Base-by-base conservation (phyloP, 345 rosid species). In the Euphorbia pulcherrima region DNA sequence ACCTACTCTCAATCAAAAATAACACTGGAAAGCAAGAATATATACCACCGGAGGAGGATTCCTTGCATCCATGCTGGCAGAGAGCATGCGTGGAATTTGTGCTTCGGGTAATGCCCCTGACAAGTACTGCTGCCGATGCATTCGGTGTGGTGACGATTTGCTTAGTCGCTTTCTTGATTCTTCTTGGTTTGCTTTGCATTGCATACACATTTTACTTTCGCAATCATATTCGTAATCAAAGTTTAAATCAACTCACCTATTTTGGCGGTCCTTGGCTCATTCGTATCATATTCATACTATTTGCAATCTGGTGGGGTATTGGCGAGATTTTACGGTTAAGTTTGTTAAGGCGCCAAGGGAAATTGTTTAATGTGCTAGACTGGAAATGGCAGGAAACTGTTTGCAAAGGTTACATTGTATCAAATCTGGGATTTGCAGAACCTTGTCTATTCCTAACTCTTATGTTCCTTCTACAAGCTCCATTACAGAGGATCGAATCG, bases 61-160 rank as follows among this genome's bases (percentile, higher is more conserved):
- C 79, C 68, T 78, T 87, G 97, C 79, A 90, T 87, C 96, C 92
- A 91, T 94, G 97, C 99, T 94, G 90, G 97, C 83, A 77, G 93
- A 92, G 92, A 94, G 97, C 90, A 94, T 92, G 95, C 90, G 89
- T 84, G 97, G 92, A 88, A 83, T 85, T 86, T 83, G 94, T 91
- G 85, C 72, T 83, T 85, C 81, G 97, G 97, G 97, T 94, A 83
- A 94, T 94, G 99, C 97, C 97, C 97, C 97, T 82, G 96, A 87
- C 84, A 79, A 86, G 89, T 84, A 68, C 80, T 80, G 81, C 82
- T 87, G 83, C 99, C 93, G 97, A 92, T 84, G 96, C 90, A 76
- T 85, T 94, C 86, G 99, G 97, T 85, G 92, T 86, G 87, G 87
- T 82, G 80, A 94, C 99, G 47, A 87, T 94, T 73, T 88, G 90